Evolutionary conservation across 306 rosid species (phyloP).

Genomic region (Prunus mume): DNA sequence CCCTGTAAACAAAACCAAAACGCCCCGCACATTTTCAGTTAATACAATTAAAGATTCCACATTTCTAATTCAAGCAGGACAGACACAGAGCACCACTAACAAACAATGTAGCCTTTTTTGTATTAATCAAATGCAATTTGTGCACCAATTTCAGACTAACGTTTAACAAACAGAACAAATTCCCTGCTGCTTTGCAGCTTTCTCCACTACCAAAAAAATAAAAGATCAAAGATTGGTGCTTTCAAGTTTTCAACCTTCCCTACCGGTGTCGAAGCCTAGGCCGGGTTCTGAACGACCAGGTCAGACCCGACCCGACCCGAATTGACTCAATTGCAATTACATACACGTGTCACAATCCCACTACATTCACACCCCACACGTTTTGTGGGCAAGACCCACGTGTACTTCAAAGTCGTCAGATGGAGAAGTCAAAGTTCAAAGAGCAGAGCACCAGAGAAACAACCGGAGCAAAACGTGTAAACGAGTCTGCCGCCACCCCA

Average conservation of each 20-base stretch:
- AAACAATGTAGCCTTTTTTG: background rate
- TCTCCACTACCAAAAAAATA: too few species aligned
- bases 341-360: too few species aligned
- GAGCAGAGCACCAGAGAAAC: background rate
- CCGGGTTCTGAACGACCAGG: too few species aligned
- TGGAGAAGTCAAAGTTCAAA: background rate
- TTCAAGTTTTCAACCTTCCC: too few species aligned
- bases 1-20: slow-evolving; percentile 37
- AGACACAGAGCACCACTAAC: background rate
- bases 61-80: background rate
- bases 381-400: too few species aligned
- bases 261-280: too few species aligned
- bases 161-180: background rate
- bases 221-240: too few species aligned
- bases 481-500: background rate
- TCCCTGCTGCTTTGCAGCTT: background rate
- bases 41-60: background rate
- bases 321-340: too few species aligned
- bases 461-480: background rate
- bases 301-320: too few species aligned
- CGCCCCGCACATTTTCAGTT: background rate
- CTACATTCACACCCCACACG: too few species aligned
- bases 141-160: background rate
- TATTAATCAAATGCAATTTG: background rate
- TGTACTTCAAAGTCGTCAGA: too few species aligned